Base-by-base conservation (phyloP, 495 filamentous ascomycete species). In the Cryomyces minteri region DNA sequence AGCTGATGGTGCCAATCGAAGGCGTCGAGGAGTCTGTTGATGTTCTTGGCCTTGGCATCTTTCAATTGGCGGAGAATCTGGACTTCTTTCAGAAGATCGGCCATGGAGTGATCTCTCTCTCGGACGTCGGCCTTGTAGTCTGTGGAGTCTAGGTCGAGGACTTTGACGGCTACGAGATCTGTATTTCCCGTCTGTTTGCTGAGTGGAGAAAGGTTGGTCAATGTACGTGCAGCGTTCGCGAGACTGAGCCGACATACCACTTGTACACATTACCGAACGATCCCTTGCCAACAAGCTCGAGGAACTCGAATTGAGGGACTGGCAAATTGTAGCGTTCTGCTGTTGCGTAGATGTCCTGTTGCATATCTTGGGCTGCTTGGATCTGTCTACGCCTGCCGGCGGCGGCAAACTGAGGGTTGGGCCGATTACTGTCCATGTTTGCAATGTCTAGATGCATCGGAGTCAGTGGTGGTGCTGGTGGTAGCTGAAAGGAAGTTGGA, bases 321-420 rank as follows among this genome's bases (percentile, higher is more conserved):
- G 62, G 60, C 18, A 54, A 43, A 31, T 56, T 56, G 39, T 30
- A 50, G 33, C 58, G 51, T 34, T 50, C 50, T 6, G 59, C 49
- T 11, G 56, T 48, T 48, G 63, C 61, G 10, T 51, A 50, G n/a
- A 62, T 54, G 7, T 50, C 30, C 30, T 49, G 76, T 53, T 93
- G 92, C 65, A 82, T 94, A 62, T 95, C 94, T 71, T 93, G 84
- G 51, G 90, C 90, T 45, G 90, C 88, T 32, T 95, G 84, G 67
- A 94, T 82, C 46, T 94, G 93, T 70, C 90, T 92, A n/a, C 45
- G 37, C 43, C 59, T 60, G 10, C 34, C 12, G 3, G 9, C 34
- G 34, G 12, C 9, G 12, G 3, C 34, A 14, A 3, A 9, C 9
- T 9, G 34, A 38, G 34, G 34, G 2, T 38, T 14, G 34, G 12